These are phyloP conservation scores for Vitis riparia DNA, from an alignment of 164 flowering plant species.

Conservation along the genomic window DNA sequence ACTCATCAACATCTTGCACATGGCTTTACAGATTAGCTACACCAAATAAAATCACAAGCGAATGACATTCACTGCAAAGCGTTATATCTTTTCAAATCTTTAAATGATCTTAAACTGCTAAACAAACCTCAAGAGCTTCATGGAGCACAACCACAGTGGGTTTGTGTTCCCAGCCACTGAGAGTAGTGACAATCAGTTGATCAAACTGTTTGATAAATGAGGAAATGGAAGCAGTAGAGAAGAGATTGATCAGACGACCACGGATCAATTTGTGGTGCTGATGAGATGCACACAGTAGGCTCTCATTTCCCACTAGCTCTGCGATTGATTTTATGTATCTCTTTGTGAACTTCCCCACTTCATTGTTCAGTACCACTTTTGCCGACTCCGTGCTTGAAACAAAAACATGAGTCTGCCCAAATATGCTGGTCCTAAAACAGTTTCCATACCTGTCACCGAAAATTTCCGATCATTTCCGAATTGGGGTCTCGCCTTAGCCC, in stretches of 20 bases:
- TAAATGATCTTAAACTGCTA: no score
- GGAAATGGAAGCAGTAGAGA: constrained; percentile 30
- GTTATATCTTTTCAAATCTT: not conserved
- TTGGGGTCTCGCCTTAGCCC: no score
- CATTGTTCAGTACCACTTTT: constrained; percentile 41
- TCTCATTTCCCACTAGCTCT: constrained; percentile 43
- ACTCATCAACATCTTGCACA: constrained; percentile 55
- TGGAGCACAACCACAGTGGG: constrained; percentile 34
- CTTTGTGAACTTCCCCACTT: constrained; percentile 42
- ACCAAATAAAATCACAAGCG: not conserved
- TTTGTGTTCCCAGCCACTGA: constrained; percentile 38
- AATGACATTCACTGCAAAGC: not conserved
- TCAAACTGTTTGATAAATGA: constrained; percentile 40
- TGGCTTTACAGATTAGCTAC: constrained; percentile 51
- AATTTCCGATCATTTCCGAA: no score
- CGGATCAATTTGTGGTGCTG: constrained; percentile 47
- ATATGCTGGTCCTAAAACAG: constrained; percentile 55
- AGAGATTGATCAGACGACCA: constrained; percentile 29
- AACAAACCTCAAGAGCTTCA: constrained; percentile 45
- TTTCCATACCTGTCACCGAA: constrained; percentile 46
- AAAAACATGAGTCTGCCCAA: constrained; percentile 58
- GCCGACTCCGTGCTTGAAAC: constrained; percentile 45
- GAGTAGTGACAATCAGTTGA: constrained; percentile 19
- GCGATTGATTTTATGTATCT: constrained; percentile 52
- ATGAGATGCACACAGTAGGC: constrained; percentile 54